Percentiles rank a stretch among this genome's conserved stretches.
Conservation (phyloP, 371 early-diverging fungal species). For the Mycotypha africana region DNA sequence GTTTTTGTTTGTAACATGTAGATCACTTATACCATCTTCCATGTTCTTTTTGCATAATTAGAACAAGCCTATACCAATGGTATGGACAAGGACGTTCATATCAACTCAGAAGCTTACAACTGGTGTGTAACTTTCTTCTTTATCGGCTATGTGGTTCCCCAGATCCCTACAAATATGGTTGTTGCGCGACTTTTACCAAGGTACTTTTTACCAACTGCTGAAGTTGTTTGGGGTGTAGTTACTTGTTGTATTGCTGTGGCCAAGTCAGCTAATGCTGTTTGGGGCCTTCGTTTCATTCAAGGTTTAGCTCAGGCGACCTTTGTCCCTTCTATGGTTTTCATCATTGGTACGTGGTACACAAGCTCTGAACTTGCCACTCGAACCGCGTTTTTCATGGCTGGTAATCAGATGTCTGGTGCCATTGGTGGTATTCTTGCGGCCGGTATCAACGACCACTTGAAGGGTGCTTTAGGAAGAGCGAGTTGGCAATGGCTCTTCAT, state of each 20-base stretch:
- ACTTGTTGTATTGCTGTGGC: slow-evolving; percentile 54
- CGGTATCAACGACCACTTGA: slow-evolving; percentile 26
- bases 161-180: slow-evolving; percentile 43
- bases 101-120: slow-evolving; percentile 37
- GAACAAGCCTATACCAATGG: slow-evolving; percentile 17
- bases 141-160: slow-evolving; percentile 62
- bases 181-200: slow-evolving; percentile 50
- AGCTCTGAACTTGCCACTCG: slow-evolving; percentile 67
- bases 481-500: slow-evolving; percentile 63
- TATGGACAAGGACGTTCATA: slow-evolving; percentile 13
- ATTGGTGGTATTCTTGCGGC: slow-evolving; percentile 59
- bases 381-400: slow-evolving; percentile 61
- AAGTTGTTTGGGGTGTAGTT: slow-evolving; percentile 59
- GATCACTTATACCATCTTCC: no score
- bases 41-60: no score
- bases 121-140: slow-evolving; percentile 66
- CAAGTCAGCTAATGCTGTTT: slow-evolving; percentile 35
- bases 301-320: slow-evolving; percentile 68
- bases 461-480: slow-evolving; percentile 38
- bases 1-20: no score
- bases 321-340: slow-evolving; percentile 69
- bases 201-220: slow-evolving; percentile 52
- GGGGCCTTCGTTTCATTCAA: slow-evolving; percentile 57
- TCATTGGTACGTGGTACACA: slow-evolving; percentile 75
- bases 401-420: slow-evolving; percentile 60